Conservation (phyloP, 2,329 filamentous ascomycete genomes). For the Arthrobotrys conoides region DNA sequence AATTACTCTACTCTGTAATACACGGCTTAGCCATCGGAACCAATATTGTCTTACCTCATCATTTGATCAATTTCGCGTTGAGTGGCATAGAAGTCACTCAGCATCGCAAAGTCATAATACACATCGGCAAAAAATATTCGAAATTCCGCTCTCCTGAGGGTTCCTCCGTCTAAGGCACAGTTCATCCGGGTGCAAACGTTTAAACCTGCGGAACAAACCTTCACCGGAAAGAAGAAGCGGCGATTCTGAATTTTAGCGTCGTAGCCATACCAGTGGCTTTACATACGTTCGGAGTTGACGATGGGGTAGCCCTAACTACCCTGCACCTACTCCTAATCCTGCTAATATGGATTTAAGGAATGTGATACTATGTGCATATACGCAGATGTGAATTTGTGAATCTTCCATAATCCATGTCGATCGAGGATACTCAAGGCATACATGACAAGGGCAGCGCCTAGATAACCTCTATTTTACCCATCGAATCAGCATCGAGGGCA, state of each 20-base stretch:
- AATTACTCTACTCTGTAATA: no score
- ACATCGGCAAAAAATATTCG: neutral
- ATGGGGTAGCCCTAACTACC: conserved; percentile 48
- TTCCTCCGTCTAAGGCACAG: neutral
- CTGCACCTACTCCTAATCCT: neutral
- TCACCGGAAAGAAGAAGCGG: neutral
- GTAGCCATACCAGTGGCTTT: neutral
- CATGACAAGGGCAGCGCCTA: conserved; percentile 1
- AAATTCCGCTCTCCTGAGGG: neutral
- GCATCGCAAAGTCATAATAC: neutral
- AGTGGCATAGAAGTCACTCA: no score
- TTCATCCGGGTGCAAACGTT: neutral
- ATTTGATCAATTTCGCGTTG: no score
- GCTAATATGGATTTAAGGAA: neutral
- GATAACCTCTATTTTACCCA: conserved; percentile 26
- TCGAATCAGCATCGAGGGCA: conserved; percentile 33
- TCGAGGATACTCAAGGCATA: neutral
- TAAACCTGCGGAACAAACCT: neutral
- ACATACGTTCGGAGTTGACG: conserved; percentile 40
- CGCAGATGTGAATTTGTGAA: neutral
- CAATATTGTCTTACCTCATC: no score
- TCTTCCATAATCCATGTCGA: conserved; percentile 24
- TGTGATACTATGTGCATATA: conserved; percentile 15
- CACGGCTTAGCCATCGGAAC: no score
- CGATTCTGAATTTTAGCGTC: neutral